phyloP scores from a whole-genome alignment of 768 basidiomycete species.

The Dacryopinax primogenitus region DNA sequence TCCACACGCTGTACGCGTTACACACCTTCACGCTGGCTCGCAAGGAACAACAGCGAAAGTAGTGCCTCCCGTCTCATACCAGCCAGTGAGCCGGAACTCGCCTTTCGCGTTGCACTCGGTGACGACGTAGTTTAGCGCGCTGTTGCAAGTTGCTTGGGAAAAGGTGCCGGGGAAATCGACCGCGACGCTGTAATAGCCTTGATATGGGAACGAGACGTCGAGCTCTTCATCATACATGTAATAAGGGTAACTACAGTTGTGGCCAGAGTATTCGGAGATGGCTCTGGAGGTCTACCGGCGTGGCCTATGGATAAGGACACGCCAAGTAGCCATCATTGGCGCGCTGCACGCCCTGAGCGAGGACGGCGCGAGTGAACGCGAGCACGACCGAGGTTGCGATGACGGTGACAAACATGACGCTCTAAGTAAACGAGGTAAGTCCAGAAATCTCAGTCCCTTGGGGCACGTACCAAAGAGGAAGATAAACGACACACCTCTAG shows the following conservation, averaged over 20 bases:
- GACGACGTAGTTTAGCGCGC: neutral
- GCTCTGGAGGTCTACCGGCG: neutral
- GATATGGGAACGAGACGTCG: neutral
- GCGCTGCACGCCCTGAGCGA: neutral
- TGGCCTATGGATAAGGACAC: neutral
- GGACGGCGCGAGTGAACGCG: neutral
- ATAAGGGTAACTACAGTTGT: neutral
- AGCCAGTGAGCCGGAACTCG: neutral
- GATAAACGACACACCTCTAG: too few relatives aligned
- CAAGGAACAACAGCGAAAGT: neutral
- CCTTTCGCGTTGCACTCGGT: neutral
- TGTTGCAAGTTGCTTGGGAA: neutral
- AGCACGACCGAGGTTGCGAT: neutral
- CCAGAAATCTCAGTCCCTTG: too few relatives aligned
- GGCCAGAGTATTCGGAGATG: neutral
- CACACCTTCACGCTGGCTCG: neutral
- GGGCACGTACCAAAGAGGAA: too few relatives aligned
- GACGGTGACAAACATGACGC: neutral
- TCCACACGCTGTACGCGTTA: too few relatives aligned
- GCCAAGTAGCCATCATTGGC: neutral
- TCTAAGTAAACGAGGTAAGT: too few relatives aligned
- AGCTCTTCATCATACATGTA: neutral
- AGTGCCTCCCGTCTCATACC: neutral
- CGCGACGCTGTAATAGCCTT: neutral
- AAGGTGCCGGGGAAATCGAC: neutral